Conservation (phyloP, 2,329 filamentous ascomycete genomes). For the Botrytis medusae region DNA sequence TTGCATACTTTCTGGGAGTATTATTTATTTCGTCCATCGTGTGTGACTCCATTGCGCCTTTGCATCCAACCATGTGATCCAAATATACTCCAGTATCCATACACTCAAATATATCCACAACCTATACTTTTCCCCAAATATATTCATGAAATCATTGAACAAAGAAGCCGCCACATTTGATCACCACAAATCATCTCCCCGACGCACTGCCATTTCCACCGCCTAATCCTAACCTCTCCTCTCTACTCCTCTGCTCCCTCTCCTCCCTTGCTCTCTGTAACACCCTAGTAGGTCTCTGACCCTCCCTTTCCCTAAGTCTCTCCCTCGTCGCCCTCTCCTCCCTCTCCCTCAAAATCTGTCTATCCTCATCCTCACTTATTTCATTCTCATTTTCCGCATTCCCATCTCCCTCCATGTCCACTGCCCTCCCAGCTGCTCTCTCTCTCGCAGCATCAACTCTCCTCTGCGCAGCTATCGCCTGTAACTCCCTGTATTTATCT, state of each 20-base stretch:
- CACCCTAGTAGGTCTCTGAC: slow-evolving; percentile 25
- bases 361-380: slow-evolving; percentile 23
- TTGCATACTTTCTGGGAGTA: not conserved
- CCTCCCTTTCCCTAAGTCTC: slow-evolving; percentile 28
- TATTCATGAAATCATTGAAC: not conserved
- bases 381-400: slow-evolving; percentile 17
- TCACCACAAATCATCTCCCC: not conserved
- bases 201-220: slow-evolving; percentile 27
- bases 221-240: slow-evolving; percentile 42
- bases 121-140: not conserved
- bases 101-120: not conserved
- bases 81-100: not conserved
- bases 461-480: slow-evolving; percentile 20
- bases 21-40: not conserved
- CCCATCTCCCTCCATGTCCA: not conserved
- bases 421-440: not conserved
- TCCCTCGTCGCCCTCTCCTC: not conserved
- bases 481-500: not conserved
- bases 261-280: slow-evolving; percentile 30
- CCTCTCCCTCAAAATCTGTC: slow-evolving; percentile 21
- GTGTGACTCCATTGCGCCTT: slow-evolving; percentile 2
- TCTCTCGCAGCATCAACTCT: slow-evolving; percentile 23
- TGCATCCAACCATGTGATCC: not conserved
- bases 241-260: slow-evolving; percentile 37
- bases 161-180: not conserved